Evolutionary conservation across 1,284 basidiomycete genomes (phyloP).

Genomic region (Trametes polyzona): DNA sequence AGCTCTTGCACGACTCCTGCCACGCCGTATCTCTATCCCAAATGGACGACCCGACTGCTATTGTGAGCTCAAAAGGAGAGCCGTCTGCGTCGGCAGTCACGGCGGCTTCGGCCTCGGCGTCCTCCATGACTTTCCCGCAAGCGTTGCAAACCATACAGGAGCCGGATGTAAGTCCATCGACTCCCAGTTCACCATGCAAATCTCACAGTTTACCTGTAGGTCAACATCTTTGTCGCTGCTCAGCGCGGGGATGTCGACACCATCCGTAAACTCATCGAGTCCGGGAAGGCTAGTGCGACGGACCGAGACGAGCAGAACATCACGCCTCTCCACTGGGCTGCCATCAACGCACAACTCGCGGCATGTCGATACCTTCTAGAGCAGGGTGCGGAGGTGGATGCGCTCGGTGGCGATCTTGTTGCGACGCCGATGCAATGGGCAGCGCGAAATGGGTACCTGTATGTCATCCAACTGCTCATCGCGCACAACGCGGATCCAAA

Average conservation of each 20-base stretch:
- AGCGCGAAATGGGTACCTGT: slow-evolving; percentile 93
- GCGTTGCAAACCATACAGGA: slow-evolving; percentile 35
- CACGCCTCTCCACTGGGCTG: slow-evolving; percentile 96
- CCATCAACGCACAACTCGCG: slow-evolving; percentile 87
- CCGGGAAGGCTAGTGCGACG: slow-evolving; percentile 73
- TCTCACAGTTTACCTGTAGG: slow-evolving; percentile 26
- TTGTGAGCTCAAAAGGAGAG: slow-evolving; percentile 37
- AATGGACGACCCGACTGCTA: slow-evolving; percentile 33
- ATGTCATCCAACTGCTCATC: slow-evolving; percentile 91
- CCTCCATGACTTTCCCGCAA: slow-evolving; percentile 34
- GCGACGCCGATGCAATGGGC: slow-evolving; percentile 99
- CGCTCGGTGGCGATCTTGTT: slow-evolving; percentile 92
- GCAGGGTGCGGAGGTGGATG: slow-evolving; percentile 94
- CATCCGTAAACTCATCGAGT: slow-evolving; percentile 73
- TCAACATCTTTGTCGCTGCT: slow-evolving; percentile 82
- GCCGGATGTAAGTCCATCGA: slow-evolving; percentile 35
- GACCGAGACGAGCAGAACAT: slow-evolving; percentile 91
- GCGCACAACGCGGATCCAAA: slow-evolving; percentile 91
- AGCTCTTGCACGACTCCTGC: slow-evolving; percentile 10
- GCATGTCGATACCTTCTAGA: slow-evolving; percentile 85
- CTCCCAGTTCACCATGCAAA: background rate
- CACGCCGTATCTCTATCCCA: background rate
- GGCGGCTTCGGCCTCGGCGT: slow-evolving; percentile 33
- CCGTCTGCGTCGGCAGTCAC: slow-evolving; percentile 36
- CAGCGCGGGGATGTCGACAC: slow-evolving; percentile 84